phyloP scores from a whole-genome alignment of 352 stramenopile genomes.

The Globisporangium canariense region DNA sequence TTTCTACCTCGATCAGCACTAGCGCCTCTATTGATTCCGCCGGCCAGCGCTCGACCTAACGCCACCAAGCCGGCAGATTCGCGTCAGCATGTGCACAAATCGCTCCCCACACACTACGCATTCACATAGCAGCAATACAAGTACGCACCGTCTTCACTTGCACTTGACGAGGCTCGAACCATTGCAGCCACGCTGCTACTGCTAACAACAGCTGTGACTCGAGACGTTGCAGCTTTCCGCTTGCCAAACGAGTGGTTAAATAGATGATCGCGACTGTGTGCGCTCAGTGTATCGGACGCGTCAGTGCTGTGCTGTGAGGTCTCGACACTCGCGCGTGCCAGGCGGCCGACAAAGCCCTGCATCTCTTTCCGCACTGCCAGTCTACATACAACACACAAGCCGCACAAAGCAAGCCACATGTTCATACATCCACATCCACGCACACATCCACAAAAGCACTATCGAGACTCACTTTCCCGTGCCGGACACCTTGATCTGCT shows the following conservation, averaged over 20 bases:
- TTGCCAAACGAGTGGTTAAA: constrained; percentile 18
- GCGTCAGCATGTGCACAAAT: not conserved
- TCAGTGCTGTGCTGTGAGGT: constrained; percentile 21
- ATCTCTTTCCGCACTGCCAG: constrained; percentile 63
- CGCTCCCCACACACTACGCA: not conserved
- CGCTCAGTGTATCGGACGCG: not conserved
- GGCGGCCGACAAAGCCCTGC: constrained; percentile 61
- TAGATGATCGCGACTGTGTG: constrained; percentile 15
- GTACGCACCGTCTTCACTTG: constrained; percentile 1
- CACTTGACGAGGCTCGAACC: not conserved
- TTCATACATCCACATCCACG: constrained; percentile 2
- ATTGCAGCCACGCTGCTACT: not conserved
- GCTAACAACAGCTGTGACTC: not conserved
- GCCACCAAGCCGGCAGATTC: not conserved
- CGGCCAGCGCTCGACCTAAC: not conserved
- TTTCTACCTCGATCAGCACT: constrained; percentile 9
- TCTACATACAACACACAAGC: constrained; percentile 12
- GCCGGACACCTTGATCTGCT: constrained; percentile 74
- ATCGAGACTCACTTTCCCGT: constrained; percentile 41
- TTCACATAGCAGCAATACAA: not conserved
- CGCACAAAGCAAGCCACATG: not conserved
- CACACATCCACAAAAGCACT: not conserved
- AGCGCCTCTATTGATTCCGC: constrained; percentile 21
- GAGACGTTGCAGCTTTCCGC: constrained; percentile 8
- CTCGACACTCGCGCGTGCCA: constrained; percentile 53